Percentiles rank a stretch among this genome's conserved stretches.
phyloP scores from a whole-genome alignment of 208 protist genomes.

The Crithidia acanthocephali region DNA sequence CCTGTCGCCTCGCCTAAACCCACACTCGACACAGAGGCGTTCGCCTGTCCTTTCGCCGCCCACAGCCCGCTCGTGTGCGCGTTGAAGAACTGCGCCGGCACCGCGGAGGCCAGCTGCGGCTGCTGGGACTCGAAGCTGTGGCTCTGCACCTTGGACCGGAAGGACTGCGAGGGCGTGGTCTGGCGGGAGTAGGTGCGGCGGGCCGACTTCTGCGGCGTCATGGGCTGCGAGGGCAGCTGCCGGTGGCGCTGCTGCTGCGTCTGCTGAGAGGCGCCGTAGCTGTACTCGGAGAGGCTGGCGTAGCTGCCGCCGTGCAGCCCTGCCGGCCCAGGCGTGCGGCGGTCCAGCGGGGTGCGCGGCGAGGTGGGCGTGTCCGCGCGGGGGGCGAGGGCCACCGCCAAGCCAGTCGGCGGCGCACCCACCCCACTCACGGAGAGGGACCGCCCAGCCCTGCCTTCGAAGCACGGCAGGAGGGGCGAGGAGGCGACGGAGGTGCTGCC shows the following conservation, averaged over 20 bases:
- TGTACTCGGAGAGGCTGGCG: constrained; percentile 16
- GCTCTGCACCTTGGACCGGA: constrained; percentile 34
- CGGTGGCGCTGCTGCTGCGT: constrained; percentile 18
- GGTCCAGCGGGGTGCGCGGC: constrained; percentile 43
- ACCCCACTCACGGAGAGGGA: constrained; percentile 7
- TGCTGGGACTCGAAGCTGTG: constrained; percentile 36
- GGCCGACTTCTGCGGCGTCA: constrained; percentile 57
- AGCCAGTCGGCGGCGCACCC: not conserved
- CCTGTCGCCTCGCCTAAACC: not conserved
- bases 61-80: constrained; percentile 2
- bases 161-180: constrained; percentile 33
- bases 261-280: not conserved
- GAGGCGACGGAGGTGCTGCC: constrained; percentile 7
- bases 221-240: constrained; percentile 26
- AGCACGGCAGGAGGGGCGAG: not conserved
- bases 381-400: not conserved
- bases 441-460: not conserved
- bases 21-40: not conserved
- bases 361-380: constrained; percentile 19
- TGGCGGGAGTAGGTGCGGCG: constrained; percentile 28
- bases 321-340: constrained; percentile 19
- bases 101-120: not conserved
- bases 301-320: constrained; percentile 18
- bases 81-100: constrained; percentile 3
- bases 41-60: not conserved